Evolutionary conservation across 768 basidiomycete species (phyloP).

Genomic region (Mycena kentingensis): DNA sequence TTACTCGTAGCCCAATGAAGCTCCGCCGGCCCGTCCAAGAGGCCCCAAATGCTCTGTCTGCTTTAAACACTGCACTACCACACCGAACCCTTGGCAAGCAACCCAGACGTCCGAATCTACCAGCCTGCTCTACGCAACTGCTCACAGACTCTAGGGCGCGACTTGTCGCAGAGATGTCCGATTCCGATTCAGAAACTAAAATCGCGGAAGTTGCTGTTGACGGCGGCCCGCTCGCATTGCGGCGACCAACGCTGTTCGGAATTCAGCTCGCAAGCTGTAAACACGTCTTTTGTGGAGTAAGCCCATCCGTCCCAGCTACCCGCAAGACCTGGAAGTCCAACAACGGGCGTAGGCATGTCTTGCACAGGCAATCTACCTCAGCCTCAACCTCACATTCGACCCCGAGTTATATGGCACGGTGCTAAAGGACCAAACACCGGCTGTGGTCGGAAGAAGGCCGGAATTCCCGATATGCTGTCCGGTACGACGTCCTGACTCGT

Average conservation of each 20-base stretch:
- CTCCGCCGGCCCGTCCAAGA: slow-evolving; percentile 13
- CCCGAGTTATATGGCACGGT: slow-evolving; percentile 20
- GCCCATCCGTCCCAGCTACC: not conserved
- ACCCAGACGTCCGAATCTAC: slow-evolving; percentile 14
- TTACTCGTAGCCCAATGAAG: not conserved
- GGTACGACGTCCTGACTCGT: slow-evolving; percentile 7
- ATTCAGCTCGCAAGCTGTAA: slow-evolving; percentile 25
- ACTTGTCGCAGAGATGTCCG: slow-evolving; percentile 19
- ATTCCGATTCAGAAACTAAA: slow-evolving; percentile 16
- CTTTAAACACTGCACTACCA: slow-evolving; percentile 19
- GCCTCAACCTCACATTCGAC: slow-evolving; percentile 24
- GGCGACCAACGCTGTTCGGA: slow-evolving; percentile 14
- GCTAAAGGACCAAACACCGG: not conserved
- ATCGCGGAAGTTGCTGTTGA: slow-evolving; percentile 8
- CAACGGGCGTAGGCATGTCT: slow-evolving; percentile 17
- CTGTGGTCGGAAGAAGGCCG: slow-evolving; percentile 9
- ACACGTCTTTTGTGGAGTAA: slow-evolving; percentile 26
- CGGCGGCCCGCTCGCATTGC: not conserved
- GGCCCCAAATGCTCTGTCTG: slow-evolving; percentile 25
- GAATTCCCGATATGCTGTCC: slow-evolving; percentile 27
- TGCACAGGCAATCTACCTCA: slow-evolving; percentile 21
- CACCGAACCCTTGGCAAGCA: slow-evolving; percentile 24
- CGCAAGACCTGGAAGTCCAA: not conserved
- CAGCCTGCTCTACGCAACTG: not conserved
- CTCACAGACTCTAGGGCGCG: slow-evolving; percentile 8